A percentile compares a stretch with the other conserved stretches of the same genome.
Evolutionary conservation across 768 basidiomycete species (phyloP).

Genomic region (Auriscalpium orientale): DNA sequence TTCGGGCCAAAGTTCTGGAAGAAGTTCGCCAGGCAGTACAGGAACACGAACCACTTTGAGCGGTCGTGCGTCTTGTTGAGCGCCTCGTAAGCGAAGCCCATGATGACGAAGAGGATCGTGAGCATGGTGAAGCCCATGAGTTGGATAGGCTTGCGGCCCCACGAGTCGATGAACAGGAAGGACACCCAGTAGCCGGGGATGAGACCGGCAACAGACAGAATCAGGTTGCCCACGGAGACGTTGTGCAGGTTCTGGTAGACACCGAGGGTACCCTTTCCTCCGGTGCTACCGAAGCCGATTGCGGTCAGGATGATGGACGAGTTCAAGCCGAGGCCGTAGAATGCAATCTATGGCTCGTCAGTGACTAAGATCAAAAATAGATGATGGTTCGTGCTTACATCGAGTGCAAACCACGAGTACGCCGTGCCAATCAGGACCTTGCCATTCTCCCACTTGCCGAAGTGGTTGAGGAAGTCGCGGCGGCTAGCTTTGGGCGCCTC

Average conservation of each 20-base stretch:
- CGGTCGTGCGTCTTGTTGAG: conserved; percentile 19
- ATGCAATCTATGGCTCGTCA: conserved; percentile 50
- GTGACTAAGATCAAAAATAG: conserved; percentile 17
- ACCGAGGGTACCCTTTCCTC: conserved; percentile 23
- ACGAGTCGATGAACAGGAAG: conserved; percentile 61
- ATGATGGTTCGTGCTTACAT: conserved; percentile 39
- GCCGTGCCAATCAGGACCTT: conserved; percentile 74
- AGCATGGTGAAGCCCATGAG: conserved; percentile 68
- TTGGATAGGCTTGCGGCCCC: conserved; percentile 81
- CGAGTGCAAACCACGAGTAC: conserved; percentile 87
- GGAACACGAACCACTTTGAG: conserved; percentile 27
- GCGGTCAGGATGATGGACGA: conserved; percentile 65
- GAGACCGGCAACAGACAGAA: conserved; percentile 69
- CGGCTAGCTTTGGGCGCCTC: conserved; percentile 62
- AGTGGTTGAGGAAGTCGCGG: conserved; percentile 62
- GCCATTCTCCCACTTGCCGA: conserved; percentile 65
- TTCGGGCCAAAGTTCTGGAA: conserved; percentile 41
- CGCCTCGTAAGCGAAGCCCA: conserved; percentile 35
- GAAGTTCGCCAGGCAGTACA: conserved; percentile 34
- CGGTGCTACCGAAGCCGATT: conserved; percentile 61
- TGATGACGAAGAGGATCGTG: conserved; percentile 56
- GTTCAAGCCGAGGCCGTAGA: conserved; percentile 86
- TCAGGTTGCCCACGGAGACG: conserved; percentile 65
- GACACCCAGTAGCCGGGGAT: conserved; percentile 73
- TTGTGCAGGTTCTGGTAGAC: conserved; percentile 53